Percentiles rank a stretch among this genome's conserved stretches.
Evolutionary conservation across 768 basidiomycete species (phyloP).

Genomic region (Tricholoma terreum): DNA sequence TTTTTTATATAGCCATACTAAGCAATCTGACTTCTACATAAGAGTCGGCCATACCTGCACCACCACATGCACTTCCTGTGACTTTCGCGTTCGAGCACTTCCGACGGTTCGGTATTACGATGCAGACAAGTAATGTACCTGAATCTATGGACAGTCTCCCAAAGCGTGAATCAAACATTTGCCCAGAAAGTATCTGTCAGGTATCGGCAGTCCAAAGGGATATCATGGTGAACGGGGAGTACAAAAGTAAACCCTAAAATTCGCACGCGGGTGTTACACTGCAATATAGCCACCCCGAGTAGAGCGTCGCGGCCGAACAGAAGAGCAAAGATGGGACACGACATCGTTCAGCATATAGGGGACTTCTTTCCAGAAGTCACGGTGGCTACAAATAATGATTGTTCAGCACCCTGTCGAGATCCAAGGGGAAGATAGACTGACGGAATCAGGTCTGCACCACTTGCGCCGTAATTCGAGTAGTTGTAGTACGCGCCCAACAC

Average conservation of each 20-base stretch:
- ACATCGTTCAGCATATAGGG: conserved; percentile 84
- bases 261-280: conserved; percentile 46
- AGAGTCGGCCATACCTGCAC: too few relatives aligned
- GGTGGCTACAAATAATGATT: conserved; percentile 54
- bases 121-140: not conserved
- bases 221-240: not conserved
- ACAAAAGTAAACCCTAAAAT: not conserved
- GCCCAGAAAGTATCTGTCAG: not conserved
- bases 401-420: conserved; percentile 6
- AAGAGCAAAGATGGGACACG: conserved; percentile 70
- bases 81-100: too few relatives aligned
- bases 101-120: too few relatives aligned
- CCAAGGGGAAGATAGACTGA: conserved; percentile 36
- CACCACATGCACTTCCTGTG: too few relatives aligned
- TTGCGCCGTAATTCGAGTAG: conserved; percentile 82
- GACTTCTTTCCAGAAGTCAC: conserved; percentile 88
- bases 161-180: not conserved
- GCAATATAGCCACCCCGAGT: conserved; percentile 72
- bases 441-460: conserved; percentile 82
- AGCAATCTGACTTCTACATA: too few relatives aligned
- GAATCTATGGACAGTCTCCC: not conserved
- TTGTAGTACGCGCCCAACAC: conserved; percentile 83
- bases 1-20: too few relatives aligned
- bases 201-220: conserved; percentile 1
- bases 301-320: conserved; percentile 61